Percentiles rank a stretch among this genome's conserved stretches.
These are phyloP conservation scores for Saturnispora serradocipensis DNA, from an alignment of 805 yeast species.

Conservation along the genomic window DNA sequence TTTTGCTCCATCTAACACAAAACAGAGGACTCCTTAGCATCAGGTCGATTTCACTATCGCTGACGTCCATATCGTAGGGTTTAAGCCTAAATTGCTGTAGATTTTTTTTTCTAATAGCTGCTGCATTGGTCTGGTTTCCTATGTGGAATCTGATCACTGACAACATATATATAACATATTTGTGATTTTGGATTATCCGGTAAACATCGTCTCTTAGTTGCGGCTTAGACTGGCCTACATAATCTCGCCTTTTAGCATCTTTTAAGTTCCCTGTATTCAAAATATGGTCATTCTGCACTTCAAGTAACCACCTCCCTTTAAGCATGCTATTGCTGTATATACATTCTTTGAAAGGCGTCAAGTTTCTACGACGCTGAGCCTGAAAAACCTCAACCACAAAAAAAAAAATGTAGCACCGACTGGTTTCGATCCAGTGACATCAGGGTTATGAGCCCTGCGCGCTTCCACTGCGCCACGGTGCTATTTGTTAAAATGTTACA, in stretches of 20 bases:
- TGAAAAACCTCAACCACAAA: not conserved
- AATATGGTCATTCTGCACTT: not conserved
- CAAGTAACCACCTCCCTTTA: not conserved
- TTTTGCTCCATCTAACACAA: slow-evolving; percentile 1
- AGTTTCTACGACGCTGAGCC: not conserved
- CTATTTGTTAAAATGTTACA: slow-evolving; percentile 26
- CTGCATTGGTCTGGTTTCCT: not conserved
- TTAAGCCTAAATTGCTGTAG: not conserved
- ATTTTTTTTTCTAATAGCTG: not conserved
- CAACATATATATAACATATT: slow-evolving; percentile 1
- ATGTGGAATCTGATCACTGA: not conserved
- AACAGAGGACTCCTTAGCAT: not conserved
- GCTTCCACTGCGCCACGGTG: slow-evolving; percentile 99
- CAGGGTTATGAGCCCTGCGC: slow-evolving; percentile 99
- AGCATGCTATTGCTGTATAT: not conserved
- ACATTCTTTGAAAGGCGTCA: not conserved
- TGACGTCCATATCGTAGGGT: not conserved
- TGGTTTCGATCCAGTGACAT: slow-evolving; percentile 96
- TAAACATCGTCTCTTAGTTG: not conserved
- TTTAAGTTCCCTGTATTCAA: not conserved
- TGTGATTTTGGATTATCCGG: not conserved
- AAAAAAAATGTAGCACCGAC: slow-evolving; percentile 66
- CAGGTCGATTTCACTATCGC: slow-evolving; percentile 1
- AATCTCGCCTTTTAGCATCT: not conserved
- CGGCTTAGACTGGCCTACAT: not conserved